phyloP scores from a whole-genome alignment of 192 early-diverging fungal genomes.

The Coemansia sp. region DNA sequence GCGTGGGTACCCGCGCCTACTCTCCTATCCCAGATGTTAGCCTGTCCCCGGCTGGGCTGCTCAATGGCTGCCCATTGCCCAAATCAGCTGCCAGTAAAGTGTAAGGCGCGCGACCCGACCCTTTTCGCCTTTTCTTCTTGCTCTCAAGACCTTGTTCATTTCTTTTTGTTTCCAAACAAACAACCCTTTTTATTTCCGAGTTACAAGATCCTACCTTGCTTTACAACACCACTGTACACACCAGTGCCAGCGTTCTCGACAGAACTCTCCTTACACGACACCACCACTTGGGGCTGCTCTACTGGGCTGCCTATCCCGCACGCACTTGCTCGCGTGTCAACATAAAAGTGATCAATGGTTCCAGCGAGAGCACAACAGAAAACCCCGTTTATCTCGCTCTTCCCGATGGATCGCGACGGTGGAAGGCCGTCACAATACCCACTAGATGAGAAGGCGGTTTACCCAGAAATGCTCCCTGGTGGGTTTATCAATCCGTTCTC shows the following conservation, averaged over 20 bases:
- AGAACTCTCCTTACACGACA: background rate
- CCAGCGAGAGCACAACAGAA: background rate
- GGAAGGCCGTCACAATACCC: background rate
- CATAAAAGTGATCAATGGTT: background rate
- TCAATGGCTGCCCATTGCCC: background rate
- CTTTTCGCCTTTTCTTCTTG: background rate
- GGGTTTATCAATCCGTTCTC: conserved; percentile 5
- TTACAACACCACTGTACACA: background rate
- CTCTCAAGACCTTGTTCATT: background rate
- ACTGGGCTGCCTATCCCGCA: background rate
- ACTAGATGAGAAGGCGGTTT: background rate
- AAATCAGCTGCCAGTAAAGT: background rate
- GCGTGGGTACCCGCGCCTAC: background rate
- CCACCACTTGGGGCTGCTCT: background rate
- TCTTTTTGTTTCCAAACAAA: conserved; percentile 6
- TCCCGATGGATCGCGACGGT: conserved; percentile 6
- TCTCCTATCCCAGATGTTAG: background rate
- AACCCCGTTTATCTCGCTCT: conserved; percentile 4
- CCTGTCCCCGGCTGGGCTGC: background rate
- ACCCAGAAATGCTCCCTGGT: background rate
- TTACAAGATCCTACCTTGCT: background rate
- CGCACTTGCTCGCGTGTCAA: background rate
- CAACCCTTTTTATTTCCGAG: background rate
- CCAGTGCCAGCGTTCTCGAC: background rate
- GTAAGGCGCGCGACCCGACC: background rate